Base-by-base conservation (phyloP, 1,284 basidiomycete genomes). In the Lentinula novae-zelandiae region DNA sequence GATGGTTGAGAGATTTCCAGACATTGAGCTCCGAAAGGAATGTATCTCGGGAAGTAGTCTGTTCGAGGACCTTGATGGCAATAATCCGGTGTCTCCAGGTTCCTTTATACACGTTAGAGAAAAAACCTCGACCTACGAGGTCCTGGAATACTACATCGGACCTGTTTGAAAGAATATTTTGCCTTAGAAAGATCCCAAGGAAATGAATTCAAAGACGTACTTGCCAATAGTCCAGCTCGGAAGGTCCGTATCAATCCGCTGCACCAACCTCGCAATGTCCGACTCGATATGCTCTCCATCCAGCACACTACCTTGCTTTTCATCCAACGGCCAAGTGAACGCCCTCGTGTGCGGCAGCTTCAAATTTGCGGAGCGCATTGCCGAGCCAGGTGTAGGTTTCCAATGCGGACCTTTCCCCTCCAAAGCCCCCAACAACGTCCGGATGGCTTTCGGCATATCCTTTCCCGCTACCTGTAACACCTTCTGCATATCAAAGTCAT, bases 1-100 rank as follows among this genome's bases (percentile, higher is more conserved):
- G 72, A 62, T 79, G 76, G 57, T 69, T 66, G 20, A 78, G 70
- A 38, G 67, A 67, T 66, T 73, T 74, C 76, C 77, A 78, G 39
- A 78, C 74, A 20, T 66, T 62, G 17, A 73, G 70, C 65, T 78
- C 77, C 42, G 70, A 71, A 5, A 74, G 65, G 65, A 78, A 78
- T 22, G 74, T 64, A 55, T 70, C 63, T 42, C 67, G 66, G n/a
- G 75, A 74, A 17, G 76, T 76, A 56, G 71, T 72, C 53, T 70
- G 69, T 57, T 73, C 74, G 22, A 78, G 72, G 20, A 75, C 73
- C 67, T 79, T 79, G 68, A 78, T 73, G 10, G 59, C 62, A 10
- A 63, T 56, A 22, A 34, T 50, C 4, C 60, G 55, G 38, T 61
- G 55, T 22, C 62, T 55, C 62, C 59, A 63, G 2, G 56, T 58